Base-by-base conservation (phyloP, 768 basidiomycete species). In the Lactarius akahatsu region DNA sequence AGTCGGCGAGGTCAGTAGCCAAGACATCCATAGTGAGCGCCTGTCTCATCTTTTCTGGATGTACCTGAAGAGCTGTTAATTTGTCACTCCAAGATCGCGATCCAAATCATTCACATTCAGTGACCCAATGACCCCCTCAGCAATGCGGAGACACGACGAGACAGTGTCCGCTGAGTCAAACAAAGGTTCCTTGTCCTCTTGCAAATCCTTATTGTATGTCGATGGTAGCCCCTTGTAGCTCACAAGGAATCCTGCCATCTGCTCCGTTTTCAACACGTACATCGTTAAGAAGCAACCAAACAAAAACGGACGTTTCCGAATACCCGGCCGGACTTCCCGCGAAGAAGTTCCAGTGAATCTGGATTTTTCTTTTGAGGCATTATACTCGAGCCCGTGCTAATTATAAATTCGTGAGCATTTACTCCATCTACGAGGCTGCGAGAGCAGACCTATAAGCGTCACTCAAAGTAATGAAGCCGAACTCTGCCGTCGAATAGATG, bases 311-410 rank as follows among this genome's bases (percentile, higher is more conserved):
- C 94, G 73, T 94, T 89, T 64, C 97, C 97, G 77, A 98, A 96
- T 26, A 96, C 83, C 32, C 97, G 88, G 5, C 97, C 97, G 38
- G 91, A 85, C 78, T 99, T 99, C 71, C 97, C 97, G 64, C 97
- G 88, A 65, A 99, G 81, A 26, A 99, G 82, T 77, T 99, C 97
- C 62, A 97, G 80, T 11, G 96, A 98, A 76, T 98, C 97, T 0
- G 96, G 93, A 74, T 98, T 98, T 80, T 98, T 99, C 81, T 99
- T 98, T 75, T 98, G 97, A 6, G 97, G 97, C 97, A 99, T 99
- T 75, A 99, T 98, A 71, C 96, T 98, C 47, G 96, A 98, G 8
- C 97, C 97, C 54, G 97, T 99, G 75, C 95, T 98, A 26, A 23
- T 70, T 47, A 59, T 61, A 20, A 28, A 4, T 26, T 10, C 11